Percentiles rank a stretch among this genome's conserved stretches.
Evolutionary conservation across 768 basidiomycete species (phyloP).

Genomic region (Ramaria sp.): DNA sequence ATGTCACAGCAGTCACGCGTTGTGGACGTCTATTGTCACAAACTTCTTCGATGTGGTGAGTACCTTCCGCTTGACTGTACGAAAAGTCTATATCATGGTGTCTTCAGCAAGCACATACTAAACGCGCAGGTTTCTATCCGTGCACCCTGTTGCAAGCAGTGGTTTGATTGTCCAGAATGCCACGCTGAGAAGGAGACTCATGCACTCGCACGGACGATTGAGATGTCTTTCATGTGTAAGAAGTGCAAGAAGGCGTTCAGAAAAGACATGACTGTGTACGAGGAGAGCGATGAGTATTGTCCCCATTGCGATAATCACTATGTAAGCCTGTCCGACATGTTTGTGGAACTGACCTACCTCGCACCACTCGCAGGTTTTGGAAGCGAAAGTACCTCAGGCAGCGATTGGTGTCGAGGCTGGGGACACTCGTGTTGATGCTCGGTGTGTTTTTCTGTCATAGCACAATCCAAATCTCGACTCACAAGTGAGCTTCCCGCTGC

Average conservation of each 20-base stretch:
- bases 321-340: conserved; percentile 35
- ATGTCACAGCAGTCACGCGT: neutral
- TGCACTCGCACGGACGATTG: conserved; percentile 55
- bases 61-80: neutral
- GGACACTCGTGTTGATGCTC: conserved; percentile 76
- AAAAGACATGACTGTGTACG: conserved; percentile 86
- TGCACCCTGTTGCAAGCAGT: conserved; percentile 94
- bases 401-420: conserved; percentile 84
- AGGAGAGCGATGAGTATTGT: conserved; percentile 97
- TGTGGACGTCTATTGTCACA: neutral
- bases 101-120: conserved; percentile 79
- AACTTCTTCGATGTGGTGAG: conserved; percentile 3
- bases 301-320: conserved; percentile 99
- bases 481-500: conserved; percentile 5
- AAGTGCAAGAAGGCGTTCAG: conserved; percentile 94
- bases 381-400: conserved; percentile 85
- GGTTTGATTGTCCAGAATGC: conserved; percentile 96
- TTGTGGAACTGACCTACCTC: neutral
- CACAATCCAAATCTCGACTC: neutral
- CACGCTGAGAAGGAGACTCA: conserved; percentile 82
- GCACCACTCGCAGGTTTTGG: conserved; percentile 55
- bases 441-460: conserved; percentile 36
- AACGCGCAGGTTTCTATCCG: conserved; percentile 96
- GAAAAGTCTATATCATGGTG: neutral
- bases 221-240: conserved; percentile 80